These are phyloP conservation scores for Penicillium coprophilum DNA, from an alignment of 495 filamentous ascomycete genomes.

Conservation along the genomic window DNA sequence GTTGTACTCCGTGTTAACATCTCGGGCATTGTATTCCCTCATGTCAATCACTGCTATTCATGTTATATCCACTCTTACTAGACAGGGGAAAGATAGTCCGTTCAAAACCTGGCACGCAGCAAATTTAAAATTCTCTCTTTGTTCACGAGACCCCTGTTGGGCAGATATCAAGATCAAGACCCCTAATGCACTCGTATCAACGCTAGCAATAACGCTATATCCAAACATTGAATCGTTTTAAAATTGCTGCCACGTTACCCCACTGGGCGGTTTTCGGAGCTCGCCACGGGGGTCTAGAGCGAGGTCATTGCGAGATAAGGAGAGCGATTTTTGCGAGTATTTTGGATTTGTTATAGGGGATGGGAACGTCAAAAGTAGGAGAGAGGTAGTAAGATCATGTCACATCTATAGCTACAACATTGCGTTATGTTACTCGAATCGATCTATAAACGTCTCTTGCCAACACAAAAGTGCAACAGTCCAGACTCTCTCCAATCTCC, in stretches of 20 bases:
- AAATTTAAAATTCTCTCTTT: not conserved
- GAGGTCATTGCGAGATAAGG: slow-evolving; percentile 10
- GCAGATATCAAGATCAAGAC: slow-evolving; percentile 6
- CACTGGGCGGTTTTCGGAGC: slow-evolving; percentile 14
- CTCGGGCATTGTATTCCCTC: not conserved
- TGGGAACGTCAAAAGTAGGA: not conserved
- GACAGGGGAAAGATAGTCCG: slow-evolving; percentile 6
- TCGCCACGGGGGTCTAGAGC: slow-evolving; percentile 11
- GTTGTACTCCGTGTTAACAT: too few relatives aligned
- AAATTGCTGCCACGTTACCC: slow-evolving; percentile 9
- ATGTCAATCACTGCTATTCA: slow-evolving; percentile 22
- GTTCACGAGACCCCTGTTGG: slow-evolving; percentile 6
- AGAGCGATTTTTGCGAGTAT: not conserved
- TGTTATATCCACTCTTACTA: slow-evolving; percentile 8
- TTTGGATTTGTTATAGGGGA: not conserved
- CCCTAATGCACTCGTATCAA: slow-evolving; percentile 4
- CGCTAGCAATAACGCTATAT: slow-evolving; percentile 9
- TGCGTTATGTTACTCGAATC: not conserved
- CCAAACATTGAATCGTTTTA: not conserved
- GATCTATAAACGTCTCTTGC: not conserved
- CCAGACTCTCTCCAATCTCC: slow-evolving; percentile 23
- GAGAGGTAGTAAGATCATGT: not conserved
- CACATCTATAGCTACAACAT: not conserved
- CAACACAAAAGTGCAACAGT: slow-evolving; percentile 12
- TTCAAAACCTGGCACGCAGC: not conserved